These are phyloP conservation scores for Curvularia verruculosa DNA, from an alignment of 2,329 filamentous ascomycete genomes.

Conservation along the genomic window DNA sequence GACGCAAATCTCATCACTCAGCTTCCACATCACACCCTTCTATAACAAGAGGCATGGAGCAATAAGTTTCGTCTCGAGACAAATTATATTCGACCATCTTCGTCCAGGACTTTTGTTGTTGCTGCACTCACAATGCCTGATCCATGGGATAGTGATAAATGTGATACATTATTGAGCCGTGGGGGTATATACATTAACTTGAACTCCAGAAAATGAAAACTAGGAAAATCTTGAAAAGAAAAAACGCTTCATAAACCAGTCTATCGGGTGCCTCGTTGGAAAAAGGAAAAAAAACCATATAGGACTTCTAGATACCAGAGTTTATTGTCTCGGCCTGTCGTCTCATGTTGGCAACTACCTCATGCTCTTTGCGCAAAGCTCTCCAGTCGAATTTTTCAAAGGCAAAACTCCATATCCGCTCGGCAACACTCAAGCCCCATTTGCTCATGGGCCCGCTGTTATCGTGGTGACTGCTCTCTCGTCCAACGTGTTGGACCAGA, in stretches of 20 bases:
- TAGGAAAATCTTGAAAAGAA: background rate
- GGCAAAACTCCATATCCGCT: slow-evolving; percentile 50
- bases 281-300: background rate
- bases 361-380: slow-evolving; percentile 39
- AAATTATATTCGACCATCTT: too few relatives aligned
- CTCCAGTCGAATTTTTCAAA: slow-evolving; percentile 45
- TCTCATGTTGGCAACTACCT: slow-evolving; percentile 18
- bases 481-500: slow-evolving; percentile 54
- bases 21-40: too few relatives aligned
- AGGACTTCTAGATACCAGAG: background rate
- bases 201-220: background rate
- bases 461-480: slow-evolving; percentile 48
- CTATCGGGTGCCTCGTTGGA: background rate
- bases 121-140: too few relatives aligned
- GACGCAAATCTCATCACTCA: too few relatives aligned
- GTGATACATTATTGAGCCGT: background rate
- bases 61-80: too few relatives aligned
- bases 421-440: slow-evolving; percentile 38
- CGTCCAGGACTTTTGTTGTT: too few relatives aligned
- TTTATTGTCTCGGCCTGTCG: background rate
- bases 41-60: too few relatives aligned
- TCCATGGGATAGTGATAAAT: background rate
- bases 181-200: slow-evolving; percentile 6
- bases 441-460: slow-evolving; percentile 34
- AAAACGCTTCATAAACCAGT: background rate